Percentiles rank a stretch among this genome's conserved stretches.
phyloP scores from a whole-genome alignment of 202 grass and related monocot genomes.

The Schoenoplectus tabernaemontani region DNA sequence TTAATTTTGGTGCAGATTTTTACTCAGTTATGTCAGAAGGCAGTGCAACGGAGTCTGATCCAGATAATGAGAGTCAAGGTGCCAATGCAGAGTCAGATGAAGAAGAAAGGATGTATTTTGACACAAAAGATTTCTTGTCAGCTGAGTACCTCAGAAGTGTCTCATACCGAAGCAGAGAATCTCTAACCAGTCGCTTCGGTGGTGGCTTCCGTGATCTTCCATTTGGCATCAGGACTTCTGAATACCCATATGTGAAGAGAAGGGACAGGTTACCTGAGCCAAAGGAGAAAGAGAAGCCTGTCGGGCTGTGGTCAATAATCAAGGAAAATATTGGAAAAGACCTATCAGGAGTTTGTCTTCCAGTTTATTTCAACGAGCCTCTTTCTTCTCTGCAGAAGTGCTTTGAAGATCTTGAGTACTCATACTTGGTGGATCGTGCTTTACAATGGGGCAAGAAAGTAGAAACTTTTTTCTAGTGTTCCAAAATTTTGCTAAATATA shows the following conservation, averaged over 20 bases:
- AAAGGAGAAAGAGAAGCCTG: conserved; percentile 85
- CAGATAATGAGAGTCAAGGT: conserved; percentile 73
- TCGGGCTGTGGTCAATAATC: conserved; percentile 99
- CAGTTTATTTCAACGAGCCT: conserved; percentile 99
- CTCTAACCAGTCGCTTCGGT: conserved; percentile 33
- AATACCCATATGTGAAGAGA: conserved; percentile 59
- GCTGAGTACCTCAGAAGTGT: conserved; percentile 65
- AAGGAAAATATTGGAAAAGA: conserved; percentile 99
- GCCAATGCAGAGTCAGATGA: conserved; percentile 74
- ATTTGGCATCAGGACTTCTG: conserved; percentile 31
- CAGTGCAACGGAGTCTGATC: conserved; percentile 78
- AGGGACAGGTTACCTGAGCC: conserved; percentile 86
- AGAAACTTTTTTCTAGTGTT: background rate
- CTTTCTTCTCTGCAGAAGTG: conserved; percentile 94
- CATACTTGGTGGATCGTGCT: conserved; percentile 77
- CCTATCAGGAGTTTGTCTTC: conserved; percentile 87
- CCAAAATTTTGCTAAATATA: conserved; percentile 2
- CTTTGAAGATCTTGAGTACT: conserved; percentile 95
- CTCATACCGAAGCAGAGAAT: conserved; percentile 69
- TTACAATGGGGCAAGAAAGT: conserved; percentile 81
- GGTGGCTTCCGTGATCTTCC: conserved; percentile 39
- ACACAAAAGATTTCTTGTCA: conserved; percentile 81
- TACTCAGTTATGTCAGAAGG: conserved; percentile 94
- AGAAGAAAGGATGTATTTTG: conserved; percentile 73
- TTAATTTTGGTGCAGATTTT: conserved; percentile 59